phyloP scores from a whole-genome alignment of 208 protist genomes.

The Strigomonas culicis region DNA sequence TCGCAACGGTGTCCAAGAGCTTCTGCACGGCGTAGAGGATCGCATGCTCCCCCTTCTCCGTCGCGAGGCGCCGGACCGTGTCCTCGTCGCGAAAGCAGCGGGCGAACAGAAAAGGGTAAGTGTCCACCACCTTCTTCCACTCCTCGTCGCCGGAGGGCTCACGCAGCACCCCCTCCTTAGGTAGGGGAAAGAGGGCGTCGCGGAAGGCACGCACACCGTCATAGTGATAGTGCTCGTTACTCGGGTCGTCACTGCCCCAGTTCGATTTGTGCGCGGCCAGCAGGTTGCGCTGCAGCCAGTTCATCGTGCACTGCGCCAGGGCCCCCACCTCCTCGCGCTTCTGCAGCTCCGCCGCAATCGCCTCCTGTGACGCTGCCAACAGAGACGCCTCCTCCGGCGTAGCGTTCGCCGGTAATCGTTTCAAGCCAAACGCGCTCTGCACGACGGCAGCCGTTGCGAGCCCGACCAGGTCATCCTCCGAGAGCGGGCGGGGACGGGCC shows the following conservation, averaged over 20 bases:
- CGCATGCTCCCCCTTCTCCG: constrained; percentile 14
- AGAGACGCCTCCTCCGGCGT: background rate
- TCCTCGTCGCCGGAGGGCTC: constrained; percentile 15
- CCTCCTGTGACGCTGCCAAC: background rate
- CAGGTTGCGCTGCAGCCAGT: constrained; percentile 47
- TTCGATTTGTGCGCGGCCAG: background rate
- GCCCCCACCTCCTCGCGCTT: constrained; percentile 22
- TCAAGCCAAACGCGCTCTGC: constrained; percentile 3
- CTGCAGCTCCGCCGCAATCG: constrained; percentile 21
- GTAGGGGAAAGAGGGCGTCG: background rate
- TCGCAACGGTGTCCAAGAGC: background rate
- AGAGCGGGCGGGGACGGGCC: no score
- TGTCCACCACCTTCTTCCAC: constrained; percentile 8
- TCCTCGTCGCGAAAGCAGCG: constrained; percentile 39
- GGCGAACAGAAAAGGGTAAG: constrained; percentile 36
- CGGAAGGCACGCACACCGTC: constrained; percentile 24
- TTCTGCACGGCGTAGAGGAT: background rate
- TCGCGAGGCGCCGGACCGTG: constrained; percentile 39
- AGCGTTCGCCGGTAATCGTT: background rate
- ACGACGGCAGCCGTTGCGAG: background rate
- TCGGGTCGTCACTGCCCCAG: background rate
- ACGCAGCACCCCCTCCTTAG: constrained; percentile 16
- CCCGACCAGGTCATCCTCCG: background rate
- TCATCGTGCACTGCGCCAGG: constrained; percentile 57
- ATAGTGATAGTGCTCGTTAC: background rate